Conservation (phyloP, 371 early-diverging fungal genomes). For the Catenaria anguillulae region DNA sequence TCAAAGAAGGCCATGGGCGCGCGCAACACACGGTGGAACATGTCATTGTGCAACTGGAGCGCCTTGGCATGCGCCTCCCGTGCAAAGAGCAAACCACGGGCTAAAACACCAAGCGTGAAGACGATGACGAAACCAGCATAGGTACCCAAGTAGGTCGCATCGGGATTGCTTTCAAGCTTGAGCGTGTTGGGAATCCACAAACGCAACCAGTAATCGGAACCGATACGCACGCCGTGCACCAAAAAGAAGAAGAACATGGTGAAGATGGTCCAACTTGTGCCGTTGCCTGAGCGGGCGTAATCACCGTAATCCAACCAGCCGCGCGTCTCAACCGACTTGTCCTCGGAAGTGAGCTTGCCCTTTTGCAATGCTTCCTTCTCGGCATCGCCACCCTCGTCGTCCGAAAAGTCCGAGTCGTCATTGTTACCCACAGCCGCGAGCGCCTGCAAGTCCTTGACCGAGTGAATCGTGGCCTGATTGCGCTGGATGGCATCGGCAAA, state of each 20-base stretch:
- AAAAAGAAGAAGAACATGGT: slow-evolving; percentile 25
- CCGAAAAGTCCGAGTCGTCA: background rate
- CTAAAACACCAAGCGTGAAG: slow-evolving; percentile 28
- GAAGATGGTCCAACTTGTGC: slow-evolving; percentile 22
- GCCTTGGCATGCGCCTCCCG: slow-evolving; percentile 24
- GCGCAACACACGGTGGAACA: slow-evolving; percentile 31
- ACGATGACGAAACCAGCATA: slow-evolving; percentile 26
- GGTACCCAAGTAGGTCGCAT: slow-evolving; percentile 21
- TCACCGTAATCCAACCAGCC: slow-evolving; percentile 16
- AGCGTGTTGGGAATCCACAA: slow-evolving; percentile 11
- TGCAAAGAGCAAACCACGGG: slow-evolving; percentile 28
- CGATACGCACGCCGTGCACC: slow-evolving; percentile 29
- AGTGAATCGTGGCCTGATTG: slow-evolving; percentile 52
- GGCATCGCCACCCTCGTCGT: slow-evolving; percentile 9
- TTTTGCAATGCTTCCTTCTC: slow-evolving; percentile 2
- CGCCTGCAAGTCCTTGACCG: slow-evolving; percentile 27
- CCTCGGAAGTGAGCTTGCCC: slow-evolving; percentile 11
- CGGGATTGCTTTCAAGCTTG: slow-evolving; percentile 1
- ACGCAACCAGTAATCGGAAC: slow-evolving; percentile 23
- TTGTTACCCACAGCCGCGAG: background rate
- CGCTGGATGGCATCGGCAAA: slow-evolving; percentile 44
- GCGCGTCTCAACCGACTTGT: slow-evolving; percentile 17
- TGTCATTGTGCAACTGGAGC: slow-evolving; percentile 29
- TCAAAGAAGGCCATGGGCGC: slow-evolving; percentile 32
- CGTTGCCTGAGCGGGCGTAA: slow-evolving; percentile 19